These are phyloP conservation scores for Brassica nigra DNA, from an alignment of 345 rosid species.

Conservation along the genomic window DNA sequence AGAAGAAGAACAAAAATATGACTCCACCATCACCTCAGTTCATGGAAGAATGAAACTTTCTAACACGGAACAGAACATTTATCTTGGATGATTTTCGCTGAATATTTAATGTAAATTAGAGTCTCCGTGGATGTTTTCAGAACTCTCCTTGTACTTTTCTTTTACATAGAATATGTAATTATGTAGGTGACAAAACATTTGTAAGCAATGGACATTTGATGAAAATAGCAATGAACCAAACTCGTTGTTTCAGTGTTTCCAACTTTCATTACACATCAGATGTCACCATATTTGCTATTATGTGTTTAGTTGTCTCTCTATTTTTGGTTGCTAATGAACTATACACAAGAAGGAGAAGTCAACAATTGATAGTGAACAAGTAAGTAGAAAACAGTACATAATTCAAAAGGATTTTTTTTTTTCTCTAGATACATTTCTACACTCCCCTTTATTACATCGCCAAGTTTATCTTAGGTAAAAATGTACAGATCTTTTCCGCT, in stretches of 20 bases:
- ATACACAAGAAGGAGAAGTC: constrained; percentile 9
- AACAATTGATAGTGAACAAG: constrained; percentile 1
- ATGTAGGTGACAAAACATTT: constrained; percentile 7
- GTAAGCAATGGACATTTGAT: neutral
- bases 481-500: constrained; percentile 20
- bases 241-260: neutral
- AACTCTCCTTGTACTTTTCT: constrained; percentile 3
- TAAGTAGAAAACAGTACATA: neutral
- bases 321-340: constrained; percentile 10
- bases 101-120: constrained; percentile 14
- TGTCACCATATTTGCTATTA: neutral
- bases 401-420: neutral
- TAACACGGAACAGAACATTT: neutral
- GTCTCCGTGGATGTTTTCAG: neutral
- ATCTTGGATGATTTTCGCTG: neutral
- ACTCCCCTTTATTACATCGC: constrained; percentile 15
- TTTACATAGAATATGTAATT: constrained; percentile 6
- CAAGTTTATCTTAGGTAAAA: constrained; percentile 23
- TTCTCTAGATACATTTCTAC: constrained; percentile 6
- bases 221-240: neutral
- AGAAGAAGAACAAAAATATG: constrained; percentile 52
- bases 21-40: constrained; percentile 72
- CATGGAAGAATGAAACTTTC: constrained; percentile 57
- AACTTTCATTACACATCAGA: constrained; percentile 4
- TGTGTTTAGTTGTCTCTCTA: neutral